Percentiles rank a stretch among this genome's conserved stretches.
phyloP scores from a whole-genome alignment of 495 filamentous ascomycete genomes.

The Letharia lupina region DNA sequence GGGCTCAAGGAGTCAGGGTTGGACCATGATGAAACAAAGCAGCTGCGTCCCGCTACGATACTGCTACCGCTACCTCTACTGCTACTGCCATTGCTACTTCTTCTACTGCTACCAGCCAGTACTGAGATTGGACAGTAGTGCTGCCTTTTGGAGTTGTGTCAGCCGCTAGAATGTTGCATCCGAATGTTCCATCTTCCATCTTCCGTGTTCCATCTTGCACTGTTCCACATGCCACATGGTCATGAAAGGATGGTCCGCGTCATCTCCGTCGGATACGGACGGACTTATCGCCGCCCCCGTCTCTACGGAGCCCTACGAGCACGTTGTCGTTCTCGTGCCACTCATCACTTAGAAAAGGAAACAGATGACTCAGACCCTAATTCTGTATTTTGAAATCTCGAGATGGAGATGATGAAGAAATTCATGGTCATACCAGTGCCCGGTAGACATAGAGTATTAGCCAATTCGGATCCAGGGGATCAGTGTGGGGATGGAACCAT shows the following conservation, averaged over 20 bases:
- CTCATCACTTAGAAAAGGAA: background rate
- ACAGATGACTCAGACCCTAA: background rate
- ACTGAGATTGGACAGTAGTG: slow-evolving; percentile 5
- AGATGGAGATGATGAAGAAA: background rate
- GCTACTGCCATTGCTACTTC: no score
- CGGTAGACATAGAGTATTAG: background rate
- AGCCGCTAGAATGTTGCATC: background rate
- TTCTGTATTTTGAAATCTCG: background rate
- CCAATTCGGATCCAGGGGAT: background rate
- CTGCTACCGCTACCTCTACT: no score
- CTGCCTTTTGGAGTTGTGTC: slow-evolving; percentile 4
- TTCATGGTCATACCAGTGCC: background rate
- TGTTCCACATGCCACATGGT: background rate
- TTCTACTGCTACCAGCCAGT: background rate
- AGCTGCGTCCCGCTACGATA: background rate
- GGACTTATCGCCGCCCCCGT: slow-evolving; percentile 4
- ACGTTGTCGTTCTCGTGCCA: background rate
- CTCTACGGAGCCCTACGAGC: background rate
- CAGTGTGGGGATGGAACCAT: background rate
- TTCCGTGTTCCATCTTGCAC: background rate
- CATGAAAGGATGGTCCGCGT: slow-evolving; percentile 8
- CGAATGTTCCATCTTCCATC: background rate
- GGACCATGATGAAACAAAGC: slow-evolving; percentile 12
- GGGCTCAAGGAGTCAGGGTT: background rate
- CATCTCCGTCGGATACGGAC: slow-evolving; percentile 15